Base-by-base conservation (phyloP, 768 basidiomycete genomes). In the Boletellus ananas region DNA sequence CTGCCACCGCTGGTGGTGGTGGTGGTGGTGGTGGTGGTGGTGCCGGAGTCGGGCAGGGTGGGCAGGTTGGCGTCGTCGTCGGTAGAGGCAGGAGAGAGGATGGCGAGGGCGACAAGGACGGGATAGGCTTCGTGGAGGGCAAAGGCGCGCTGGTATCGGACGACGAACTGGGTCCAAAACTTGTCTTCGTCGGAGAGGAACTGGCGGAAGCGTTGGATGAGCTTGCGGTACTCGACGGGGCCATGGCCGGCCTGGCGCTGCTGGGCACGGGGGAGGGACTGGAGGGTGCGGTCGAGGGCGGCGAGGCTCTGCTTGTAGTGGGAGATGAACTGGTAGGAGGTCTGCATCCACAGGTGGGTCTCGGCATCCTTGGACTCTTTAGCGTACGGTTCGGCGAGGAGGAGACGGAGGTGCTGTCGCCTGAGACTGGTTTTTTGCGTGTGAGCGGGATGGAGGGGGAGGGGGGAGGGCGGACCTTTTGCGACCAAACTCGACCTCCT, bases 291-390 rank as follows among this genome's bases (percentile, higher is more conserved):
- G 70, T 93, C 90, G 47, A 91, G 76, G 0, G 73, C 66, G 36
- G 81, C 69, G 60, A 94, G 80, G 41, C 76, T 81, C 54, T 85
- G 79, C 66, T 94, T 93, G 75, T 91, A 94, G 20, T 79, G 75
- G 14, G 85, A 73, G 55, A 95, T 95, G 70, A 92, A 81, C 34
- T 80, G 76, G 69, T 95, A 89, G 34, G 90, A 88, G 0, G 93
- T 94, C 63, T 91, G 87, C 82, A 93, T 90, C 92, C 93, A 95
- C 9, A 95, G 78, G 56, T 87, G 84, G 27, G 79, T 87, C 63
- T 93, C 88, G 36, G 80, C 81, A 70, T 90, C 87, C 63, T 84
- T 83, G 42, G 85, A 83, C 67, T 90, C 87, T 43, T 76, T 79
- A 37, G 85, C 76, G 59, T 78, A 80, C 2, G 88, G 85, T 61